Percentiles rank a stretch among this genome's conserved stretches.
These are phyloP conservation scores for Leptomonas pyrrhocoris DNA, from an alignment of 208 protist species.

Conservation along the genomic window DNA sequence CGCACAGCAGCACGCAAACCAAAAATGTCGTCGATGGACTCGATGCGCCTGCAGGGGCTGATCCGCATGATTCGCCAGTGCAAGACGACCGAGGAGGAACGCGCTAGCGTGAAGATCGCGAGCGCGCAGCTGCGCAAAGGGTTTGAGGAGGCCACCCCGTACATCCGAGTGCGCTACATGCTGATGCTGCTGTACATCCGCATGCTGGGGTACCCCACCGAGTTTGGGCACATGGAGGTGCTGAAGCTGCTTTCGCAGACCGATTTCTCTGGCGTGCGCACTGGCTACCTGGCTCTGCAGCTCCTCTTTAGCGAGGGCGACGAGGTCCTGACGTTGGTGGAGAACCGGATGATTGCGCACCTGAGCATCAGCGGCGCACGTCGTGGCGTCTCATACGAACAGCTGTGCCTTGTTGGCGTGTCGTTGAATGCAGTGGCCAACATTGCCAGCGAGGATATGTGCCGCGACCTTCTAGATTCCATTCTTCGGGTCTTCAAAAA, in stretches of 20 bases:
- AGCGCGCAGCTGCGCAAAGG: slow-evolving; percentile 94
- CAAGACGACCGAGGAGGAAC: slow-evolving; percentile 97
- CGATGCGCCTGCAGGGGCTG: slow-evolving; percentile 93
- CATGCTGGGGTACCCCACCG: slow-evolving; percentile 99
- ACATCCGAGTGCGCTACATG: slow-evolving; percentile 97
- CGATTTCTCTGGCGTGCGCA: slow-evolving; percentile 97
- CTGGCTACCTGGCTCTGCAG: slow-evolving; percentile 97
- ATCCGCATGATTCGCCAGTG: slow-evolving; percentile 96
- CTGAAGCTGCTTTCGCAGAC: slow-evolving; percentile 96
- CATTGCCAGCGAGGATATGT: slow-evolving; percentile 96
- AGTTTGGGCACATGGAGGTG: slow-evolving; percentile 99
- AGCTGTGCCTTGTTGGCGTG: slow-evolving; percentile 91
- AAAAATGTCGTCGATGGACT: slow-evolving; percentile 77
- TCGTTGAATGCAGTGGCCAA: slow-evolving; percentile 98
- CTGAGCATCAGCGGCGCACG: slow-evolving; percentile 50
- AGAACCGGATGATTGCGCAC: slow-evolving; percentile 98
- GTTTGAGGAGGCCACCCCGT: slow-evolving; percentile 93
- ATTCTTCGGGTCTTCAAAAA: slow-evolving; percentile 93
- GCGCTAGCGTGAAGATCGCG: slow-evolving; percentile 95
- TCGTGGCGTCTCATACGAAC: slow-evolving; percentile 48
- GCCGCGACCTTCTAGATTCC: slow-evolving; percentile 94
- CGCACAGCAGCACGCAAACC: too few species aligned
- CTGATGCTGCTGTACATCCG: slow-evolving; percentile 99
- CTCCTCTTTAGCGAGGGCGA: slow-evolving; percentile 97
- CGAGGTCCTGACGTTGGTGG: slow-evolving; percentile 98